Base-by-base conservation (phyloP, 805 yeast species). In the Zygoascus biomembranicola region DNA sequence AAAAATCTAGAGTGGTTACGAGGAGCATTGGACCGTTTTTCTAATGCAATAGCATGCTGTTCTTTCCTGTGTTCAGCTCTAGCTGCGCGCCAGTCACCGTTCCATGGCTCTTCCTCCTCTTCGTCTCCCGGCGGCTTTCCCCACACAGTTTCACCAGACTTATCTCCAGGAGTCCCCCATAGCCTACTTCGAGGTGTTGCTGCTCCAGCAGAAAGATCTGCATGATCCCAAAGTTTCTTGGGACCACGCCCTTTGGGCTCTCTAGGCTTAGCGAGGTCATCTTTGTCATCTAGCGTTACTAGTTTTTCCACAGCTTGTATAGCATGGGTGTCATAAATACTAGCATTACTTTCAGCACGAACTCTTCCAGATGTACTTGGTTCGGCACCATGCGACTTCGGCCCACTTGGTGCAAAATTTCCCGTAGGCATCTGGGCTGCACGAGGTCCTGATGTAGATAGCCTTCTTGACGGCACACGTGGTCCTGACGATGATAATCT, bases 1-100 rank as follows among this genome's bases (percentile, higher is more conserved):
- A 56, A 50, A 49, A 54, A 51, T 35, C 47, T 31, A 32, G 52
- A 54, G 18, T 31, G 47, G 32, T 28, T 47, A 10, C 54, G 52
- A 10, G 43, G 23, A 18, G 47, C 26, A 14, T 9, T 19, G 8
- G 49, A 32, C 23, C n/a, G 5, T 14, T 31, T 16, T 5, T 32
- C 41, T 16, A n/a, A 13, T 10, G 23, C 26, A 13, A 18, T 39
- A 5, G 56, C 39, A 32, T 23, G 46, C 28, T 4, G 28, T 14
- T 48, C 41, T 19, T 35, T 28, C 31, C 23, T 10, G 19, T 10
- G 46, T 46, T 16, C 49, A 19, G 48, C 44, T n/a, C 37, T 45
- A 32, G 32, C 37, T 39, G 47, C 32, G 5, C 41, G 35, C 18
- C 26, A 23, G 26, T 28, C 42, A 8, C 46, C 52, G n/a, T 31